Evolutionary conservation across 176 grass and related monocot species (phyloP).

Genomic region (Cenchrus purpureus): DNA sequence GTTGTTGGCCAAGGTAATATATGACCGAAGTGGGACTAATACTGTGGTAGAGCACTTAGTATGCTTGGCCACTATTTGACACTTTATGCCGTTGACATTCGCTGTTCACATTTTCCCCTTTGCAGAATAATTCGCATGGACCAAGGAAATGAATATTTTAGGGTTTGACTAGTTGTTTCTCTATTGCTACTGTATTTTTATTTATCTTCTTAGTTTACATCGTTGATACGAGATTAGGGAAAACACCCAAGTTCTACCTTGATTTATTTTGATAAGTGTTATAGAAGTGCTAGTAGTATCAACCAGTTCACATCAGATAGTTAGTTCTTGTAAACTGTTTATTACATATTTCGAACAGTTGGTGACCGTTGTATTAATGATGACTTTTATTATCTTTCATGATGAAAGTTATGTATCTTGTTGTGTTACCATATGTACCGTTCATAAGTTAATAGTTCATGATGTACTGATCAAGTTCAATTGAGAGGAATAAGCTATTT

Average conservation of each 20-base stretch:
- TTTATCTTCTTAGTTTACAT: not conserved
- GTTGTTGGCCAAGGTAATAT: constrained; percentile 30
- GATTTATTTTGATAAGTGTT: constrained; percentile 7
- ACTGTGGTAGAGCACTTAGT: not conserved
- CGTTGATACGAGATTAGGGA: not conserved
- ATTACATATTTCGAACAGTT: not conserved
- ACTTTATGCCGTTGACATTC: constrained; percentile 3
- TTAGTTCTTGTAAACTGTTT: not conserved
- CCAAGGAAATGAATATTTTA: constrained; percentile 13
- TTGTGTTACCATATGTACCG: not conserved
- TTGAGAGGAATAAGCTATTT: not conserved
- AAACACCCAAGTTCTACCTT: not conserved
- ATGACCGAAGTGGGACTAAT: constrained; percentile 11
- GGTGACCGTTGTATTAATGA: not conserved
- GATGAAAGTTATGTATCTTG: not conserved
- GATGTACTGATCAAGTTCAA: not conserved
- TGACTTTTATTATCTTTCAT: not conserved
- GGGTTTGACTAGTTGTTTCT: constrained; percentile 27
- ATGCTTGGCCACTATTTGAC: not conserved
- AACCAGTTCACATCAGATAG: not conserved
- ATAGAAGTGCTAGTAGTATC: not conserved
- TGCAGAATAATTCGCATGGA: not conserved
- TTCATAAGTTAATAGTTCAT: not conserved
- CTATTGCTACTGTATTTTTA: not conserved
- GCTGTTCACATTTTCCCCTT: not conserved